Base-by-base conservation (phyloP, 164 flowering plant genomes). In the Magnolia kwangsiensis region DNA sequence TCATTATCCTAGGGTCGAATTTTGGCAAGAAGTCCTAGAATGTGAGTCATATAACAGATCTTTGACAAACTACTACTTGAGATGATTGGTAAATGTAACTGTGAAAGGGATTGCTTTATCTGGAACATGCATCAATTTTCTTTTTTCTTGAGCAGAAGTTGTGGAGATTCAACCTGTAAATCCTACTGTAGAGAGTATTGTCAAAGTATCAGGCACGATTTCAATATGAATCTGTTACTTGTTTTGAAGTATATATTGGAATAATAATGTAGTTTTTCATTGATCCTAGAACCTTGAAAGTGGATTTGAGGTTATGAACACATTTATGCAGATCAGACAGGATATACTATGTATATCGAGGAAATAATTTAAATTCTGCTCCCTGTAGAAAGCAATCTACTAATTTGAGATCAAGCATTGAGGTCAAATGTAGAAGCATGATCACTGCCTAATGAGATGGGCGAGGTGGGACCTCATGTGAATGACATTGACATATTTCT, bases 241-340 rank as follows among this genome's bases (percentile, higher is more conserved):
- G 45, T 37, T 37, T 37, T 37, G 45, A 37, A 37, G 45, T 37
- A 37, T 37, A 8, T 23, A 13, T 65, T 65, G 68, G 21, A 65
- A 37, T 65, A 29, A 23, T 20, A 65, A 65, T 14, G 11, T 65
- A 21, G 37, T 65, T 24, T 65, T 65, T 20, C 45, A 29, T 13
- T 65, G 68, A 65, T 65, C 68, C 21, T 65, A 65, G 29, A 65
- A 23, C 21, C 27, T 65, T 65, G 37, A 65, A 65, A 63, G 65
- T 4, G 24, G 9, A 65, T 20, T 65, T 65, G 10, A 23, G 68
- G 31, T 6, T 7, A 21, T 21, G 31, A 21, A n/a, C 29, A 37
- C 14, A 65, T 65, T 65, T 65, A 65, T 65, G 68, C 16, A 65
- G 68, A 65, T 65, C 24, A 29, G 68, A 13, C 27, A 65, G 68